These are phyloP conservation scores for Wickerhamiella azyma DNA, from an alignment of 805 yeast genomes.

Conservation along the genomic window DNA sequence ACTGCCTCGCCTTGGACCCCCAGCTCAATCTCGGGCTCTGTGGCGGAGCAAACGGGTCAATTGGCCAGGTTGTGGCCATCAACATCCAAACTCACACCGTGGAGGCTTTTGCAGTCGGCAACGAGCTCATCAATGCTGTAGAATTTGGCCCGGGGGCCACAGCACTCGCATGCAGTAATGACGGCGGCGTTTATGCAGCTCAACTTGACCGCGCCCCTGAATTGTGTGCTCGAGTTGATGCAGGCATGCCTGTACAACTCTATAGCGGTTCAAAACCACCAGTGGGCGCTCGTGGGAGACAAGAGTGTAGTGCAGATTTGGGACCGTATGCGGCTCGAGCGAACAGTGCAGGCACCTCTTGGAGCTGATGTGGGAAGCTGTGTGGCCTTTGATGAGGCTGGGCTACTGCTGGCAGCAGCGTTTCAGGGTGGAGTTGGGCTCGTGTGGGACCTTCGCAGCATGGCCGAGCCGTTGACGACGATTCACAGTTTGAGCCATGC, in stretches of 20 bases:
- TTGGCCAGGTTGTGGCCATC: not conserved
- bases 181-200: slow-evolving; percentile 51
- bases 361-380: slow-evolving; percentile 73
- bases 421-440: slow-evolving; percentile 77
- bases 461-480: slow-evolving; percentile 22
- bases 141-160: not conserved
- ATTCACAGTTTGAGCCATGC: slow-evolving; percentile 19
- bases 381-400: slow-evolving; percentile 63
- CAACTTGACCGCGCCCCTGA: slow-evolving; percentile 14
- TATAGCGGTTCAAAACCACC: slow-evolving; percentile 50
- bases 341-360: not conserved
- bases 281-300: slow-evolving; percentile 64
- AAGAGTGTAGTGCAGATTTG: slow-evolving; percentile 47
- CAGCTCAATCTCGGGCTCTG: not conserved
- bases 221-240: slow-evolving; percentile 26
- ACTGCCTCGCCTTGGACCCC: not conserved
- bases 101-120: slow-evolving; percentile 32
- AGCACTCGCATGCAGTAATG: slow-evolving; percentile 73
- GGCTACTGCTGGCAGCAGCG: slow-evolving; percentile 57
- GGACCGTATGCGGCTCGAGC: not conserved
- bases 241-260: slow-evolving; percentile 64
- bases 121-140: slow-evolving; percentile 73
- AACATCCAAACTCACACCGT: not conserved
- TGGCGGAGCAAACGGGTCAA: not conserved
- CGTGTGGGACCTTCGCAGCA: slow-evolving; percentile 61